A percentile compares a stretch with the other conserved stretches of the same genome.
Evolutionary conservation across 2,329 filamentous ascomycete species (phyloP).

Genomic region (Helminthosporium solani): DNA sequence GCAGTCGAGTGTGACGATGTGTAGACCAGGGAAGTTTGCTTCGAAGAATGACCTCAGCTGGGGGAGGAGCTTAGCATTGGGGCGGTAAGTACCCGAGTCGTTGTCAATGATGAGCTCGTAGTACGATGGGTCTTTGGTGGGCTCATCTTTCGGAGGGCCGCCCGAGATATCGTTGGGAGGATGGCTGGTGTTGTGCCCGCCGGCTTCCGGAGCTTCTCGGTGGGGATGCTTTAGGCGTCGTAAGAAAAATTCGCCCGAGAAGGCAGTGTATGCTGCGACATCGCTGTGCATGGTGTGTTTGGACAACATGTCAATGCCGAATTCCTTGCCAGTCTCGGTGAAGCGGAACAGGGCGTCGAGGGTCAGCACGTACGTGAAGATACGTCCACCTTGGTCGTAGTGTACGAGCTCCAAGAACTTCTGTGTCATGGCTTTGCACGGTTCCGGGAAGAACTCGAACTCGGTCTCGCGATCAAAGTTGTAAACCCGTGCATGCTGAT

Average conservation of each 20-base stretch:
- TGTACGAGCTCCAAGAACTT: constrained; percentile 85
- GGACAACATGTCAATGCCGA: constrained; percentile 86
- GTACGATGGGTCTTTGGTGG: constrained; percentile 55
- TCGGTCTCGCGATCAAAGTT: constrained; percentile 79
- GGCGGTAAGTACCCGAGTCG: constrained; percentile 89
- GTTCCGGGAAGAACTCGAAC: constrained; percentile 66
- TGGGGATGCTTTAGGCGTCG: constrained; percentile 60
- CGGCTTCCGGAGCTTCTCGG: constrained; percentile 37
- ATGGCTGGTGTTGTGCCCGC: constrained; percentile 48
- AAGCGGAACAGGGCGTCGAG: constrained; percentile 85
- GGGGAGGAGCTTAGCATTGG: constrained; percentile 74
- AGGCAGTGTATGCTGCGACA: constrained; percentile 87
- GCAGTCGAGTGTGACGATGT: constrained; percentile 73
- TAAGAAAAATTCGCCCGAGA: constrained; percentile 90
- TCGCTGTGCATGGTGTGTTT: constrained; percentile 98
- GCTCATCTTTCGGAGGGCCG: constrained; percentile 44
- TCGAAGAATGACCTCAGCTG: constrained; percentile 69
- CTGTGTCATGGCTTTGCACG: constrained; percentile 68
- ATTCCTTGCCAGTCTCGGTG: constrained; percentile 94
- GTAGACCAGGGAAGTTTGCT: constrained; percentile 73
- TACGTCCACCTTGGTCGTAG: constrained; percentile 78
- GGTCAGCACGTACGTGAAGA: constrained; percentile 91
- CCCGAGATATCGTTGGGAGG: constrained; percentile 52
- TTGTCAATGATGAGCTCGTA: constrained; percentile 96
- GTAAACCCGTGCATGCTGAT: constrained; percentile 87